A percentile compares a stretch with the other conserved stretches of the same genome.
Conservation (phyloP, 2,329 filamentous ascomycete species). For the Aureobasidium mangrovei region DNA sequence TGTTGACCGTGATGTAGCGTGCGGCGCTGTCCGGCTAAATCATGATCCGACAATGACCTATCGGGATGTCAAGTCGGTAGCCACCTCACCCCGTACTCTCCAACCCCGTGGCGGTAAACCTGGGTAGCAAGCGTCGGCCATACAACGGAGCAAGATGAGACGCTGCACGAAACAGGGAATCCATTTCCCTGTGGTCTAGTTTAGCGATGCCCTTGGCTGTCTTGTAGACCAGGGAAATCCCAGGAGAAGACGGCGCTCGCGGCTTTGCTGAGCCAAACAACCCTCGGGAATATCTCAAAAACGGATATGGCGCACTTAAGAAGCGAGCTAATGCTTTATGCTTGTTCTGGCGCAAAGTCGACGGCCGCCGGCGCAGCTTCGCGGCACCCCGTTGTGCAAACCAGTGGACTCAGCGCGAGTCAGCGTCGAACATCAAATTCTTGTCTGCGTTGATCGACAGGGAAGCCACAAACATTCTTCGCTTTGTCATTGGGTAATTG, state of each 20-base stretch:
- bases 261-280: neutral
- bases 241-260: neutral
- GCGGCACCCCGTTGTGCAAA: slow-evolving; percentile 1
- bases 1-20: slow-evolving; percentile 2
- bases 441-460: neutral
- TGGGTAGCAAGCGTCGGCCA: slow-evolving; percentile 7
- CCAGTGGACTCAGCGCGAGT: slow-evolving; percentile 2
- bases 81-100: slow-evolving; percentile 1
- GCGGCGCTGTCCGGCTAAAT: slow-evolving; percentile 6
- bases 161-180: neutral
- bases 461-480: neutral
- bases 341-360: slow-evolving; percentile 13
- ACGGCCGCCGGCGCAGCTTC: slow-evolving; percentile 7
- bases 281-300: slow-evolving; percentile 1
- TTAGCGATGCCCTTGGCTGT: neutral
- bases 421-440: neutral
- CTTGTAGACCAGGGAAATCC: neutral
- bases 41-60: neutral
- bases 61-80: slow-evolving; percentile 4
- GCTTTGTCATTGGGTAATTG: neutral
- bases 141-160: neutral
- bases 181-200: neutral
- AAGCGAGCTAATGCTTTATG: slow-evolving; percentile 10
- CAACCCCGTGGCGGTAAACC: slow-evolving; percentile 5
- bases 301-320: slow-evolving; percentile 10